Evolutionary conservation across 169 alveolate species (phyloP), one percentile per base, ranked within the genome.

Genomic region (Plasmodium inui): DNA sequence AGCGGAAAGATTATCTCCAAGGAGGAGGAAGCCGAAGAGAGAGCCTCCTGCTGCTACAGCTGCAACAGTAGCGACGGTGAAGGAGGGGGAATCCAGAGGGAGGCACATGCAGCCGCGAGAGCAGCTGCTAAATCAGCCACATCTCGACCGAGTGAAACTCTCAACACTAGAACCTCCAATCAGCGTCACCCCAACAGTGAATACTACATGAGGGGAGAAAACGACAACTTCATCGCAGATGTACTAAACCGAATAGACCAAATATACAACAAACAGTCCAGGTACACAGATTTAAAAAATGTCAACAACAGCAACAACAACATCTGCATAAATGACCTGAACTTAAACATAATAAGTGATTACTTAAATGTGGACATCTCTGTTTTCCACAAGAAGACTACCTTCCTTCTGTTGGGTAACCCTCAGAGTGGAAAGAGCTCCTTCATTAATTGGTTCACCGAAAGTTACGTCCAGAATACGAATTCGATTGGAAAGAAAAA

Each of bases 401-500:
- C 93, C 39, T 37, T 86, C 22, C 32, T 86, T 0, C 41, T 86
- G 14, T 9, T 86, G 30, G 93, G 93, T 0, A 86, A 74, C 55
- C 30, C 93, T 19, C 85, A 86, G 41, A 86, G 93, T 44, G 93
- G 93, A 0, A 86, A 86, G 46, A 86, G 93, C 26, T 86, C 93
- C 67, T 86, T 86, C 71, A 86, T 86, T 30, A 86, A 86, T 22
- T 86, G 93, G 93, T 53, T 86, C 26, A 37, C 86, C 3, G 93
- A 86, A 22, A 53, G 53, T 74, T 86, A 86, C 28, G 93, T 86
- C 4, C 93, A 86, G n/a, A 86, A 86, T 9, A 86, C 93, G 0
- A 86, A 39, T 86, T 39, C 78, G 9, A 19, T 83, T 1, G 44
- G 19, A 3, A 86, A 86, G 28, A 50, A 78, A 6, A 86, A 86